These are phyloP conservation scores for Penicillium ochrochloron DNA, from an alignment of 495 filamentous ascomycete species.

Conservation along the genomic window DNA sequence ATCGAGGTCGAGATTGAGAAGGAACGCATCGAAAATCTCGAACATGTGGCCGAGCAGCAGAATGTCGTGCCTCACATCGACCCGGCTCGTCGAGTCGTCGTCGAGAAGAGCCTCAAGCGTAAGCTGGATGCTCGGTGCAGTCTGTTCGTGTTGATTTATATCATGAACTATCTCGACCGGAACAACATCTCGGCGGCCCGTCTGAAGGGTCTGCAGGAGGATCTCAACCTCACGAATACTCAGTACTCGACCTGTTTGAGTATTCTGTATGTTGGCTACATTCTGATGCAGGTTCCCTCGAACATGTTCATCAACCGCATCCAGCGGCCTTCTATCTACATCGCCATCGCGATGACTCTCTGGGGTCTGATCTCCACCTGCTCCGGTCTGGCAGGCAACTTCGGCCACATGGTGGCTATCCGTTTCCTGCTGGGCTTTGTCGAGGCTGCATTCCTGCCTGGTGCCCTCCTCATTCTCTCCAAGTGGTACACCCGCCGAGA, in stretches of 20 bases:
- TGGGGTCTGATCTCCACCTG: slow-evolving; percentile 69
- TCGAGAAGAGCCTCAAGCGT: slow-evolving; percentile 38
- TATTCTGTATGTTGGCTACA: slow-evolving; percentile 69
- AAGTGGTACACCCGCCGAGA: slow-evolving; percentile 53
- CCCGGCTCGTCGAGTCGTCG: slow-evolving; percentile 28
- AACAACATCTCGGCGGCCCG: slow-evolving; percentile 58
- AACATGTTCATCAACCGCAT: slow-evolving; percentile 51
- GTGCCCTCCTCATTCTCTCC: slow-evolving; percentile 51
- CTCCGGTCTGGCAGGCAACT: slow-evolving; percentile 58
- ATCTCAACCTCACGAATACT: slow-evolving; percentile 48
- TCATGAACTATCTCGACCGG: slow-evolving; percentile 52
- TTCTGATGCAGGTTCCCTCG: slow-evolving; percentile 40
- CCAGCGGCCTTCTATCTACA: slow-evolving; percentile 60
- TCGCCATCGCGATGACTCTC: slow-evolving; percentile 65
- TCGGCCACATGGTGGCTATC: slow-evolving; percentile 61
- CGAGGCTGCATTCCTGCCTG: slow-evolving; percentile 51
- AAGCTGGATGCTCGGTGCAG: slow-evolving; percentile 41
- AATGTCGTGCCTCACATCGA: slow-evolving; percentile 27
- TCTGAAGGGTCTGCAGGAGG: slow-evolving; percentile 56
- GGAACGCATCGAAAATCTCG: slow-evolving; percentile 27
- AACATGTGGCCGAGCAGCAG: slow-evolving; percentile 27
- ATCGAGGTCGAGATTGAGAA: slow-evolving; percentile 30
- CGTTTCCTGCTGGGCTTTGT: slow-evolving; percentile 72
- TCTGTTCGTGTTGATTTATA: slow-evolving; percentile 39
- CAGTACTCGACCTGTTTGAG: slow-evolving; percentile 63